Base-by-base conservation (phyloP, 2,329 filamentous ascomycete species). In the Cadophora gregata region DNA sequence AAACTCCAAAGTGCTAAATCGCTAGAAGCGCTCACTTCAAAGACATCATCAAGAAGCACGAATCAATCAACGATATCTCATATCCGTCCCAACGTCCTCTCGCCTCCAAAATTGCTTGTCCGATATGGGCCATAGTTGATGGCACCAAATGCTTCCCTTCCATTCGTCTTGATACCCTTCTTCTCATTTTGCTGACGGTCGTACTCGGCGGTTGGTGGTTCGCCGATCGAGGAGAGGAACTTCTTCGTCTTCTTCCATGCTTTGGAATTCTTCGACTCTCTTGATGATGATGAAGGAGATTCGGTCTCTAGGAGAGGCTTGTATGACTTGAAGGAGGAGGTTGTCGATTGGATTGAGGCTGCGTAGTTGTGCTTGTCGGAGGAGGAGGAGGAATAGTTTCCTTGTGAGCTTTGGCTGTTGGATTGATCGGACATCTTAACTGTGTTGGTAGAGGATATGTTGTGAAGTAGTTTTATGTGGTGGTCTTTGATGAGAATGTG, bases 141-240 rank as follows among this genome's bases (percentile, higher is more conserved):
- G 3, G 63, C 64, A 0, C 67, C 68, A 55, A 69, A 69, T 1
- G 66, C 67, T 36, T 67, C 63, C n/a, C 45, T 63, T 42, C 65
- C 65, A 51, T 31, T 64, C 4, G 62, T 67, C 64, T 67, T 68
- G 1, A 63, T 59, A 25, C 61, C 58, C 48, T 64, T 62, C 56
- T 69, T 56, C 16, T 51, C 61, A 8, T 59, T 63, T 48, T 72
- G 68, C 47, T 72, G 55, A 19, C 67, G 58, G 16, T 71, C 69
- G 47, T 67, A 70, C 10, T 64, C 66, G 1, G 68, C 69, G 14
- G 70, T 70, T 1, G 70, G 67, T 19, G 70, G 69, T 48, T 72
- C 70, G 25, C 69, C 68, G 8, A 72, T 53, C 0, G 63, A 61
- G 0, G 64, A 66, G 48, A 72, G 59, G 42, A 70, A 67, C 21